Percentiles rank a stretch among this genome's conserved stretches.
Evolutionary conservation across 169 alveolate genomes (phyloP).

Genomic region (Plasmodium malariae): DNA sequence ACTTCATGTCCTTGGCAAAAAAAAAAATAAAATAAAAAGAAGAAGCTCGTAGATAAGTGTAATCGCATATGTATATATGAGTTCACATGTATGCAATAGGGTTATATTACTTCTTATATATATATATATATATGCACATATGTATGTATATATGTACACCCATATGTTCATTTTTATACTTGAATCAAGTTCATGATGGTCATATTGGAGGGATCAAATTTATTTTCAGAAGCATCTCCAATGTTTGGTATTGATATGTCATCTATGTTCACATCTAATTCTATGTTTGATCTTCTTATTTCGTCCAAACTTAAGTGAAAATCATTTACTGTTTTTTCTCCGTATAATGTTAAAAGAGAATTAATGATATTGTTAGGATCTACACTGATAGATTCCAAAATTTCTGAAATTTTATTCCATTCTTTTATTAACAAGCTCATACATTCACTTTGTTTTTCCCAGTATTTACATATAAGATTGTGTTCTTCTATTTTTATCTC

Average conservation of each 20-base stretch:
- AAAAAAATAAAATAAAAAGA: neutral
- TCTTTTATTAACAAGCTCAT: slow-evolving; percentile 72
- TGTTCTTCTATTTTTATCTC: slow-evolving; percentile 75
- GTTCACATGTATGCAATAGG: neutral
- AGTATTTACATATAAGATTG: slow-evolving; percentile 52
- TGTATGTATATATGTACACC: neutral
- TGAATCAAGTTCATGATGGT: slow-evolving; percentile 34
- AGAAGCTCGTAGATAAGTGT: neutral
- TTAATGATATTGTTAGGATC: slow-evolving; percentile 68
- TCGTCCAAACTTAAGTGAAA: slow-evolving; percentile 55
- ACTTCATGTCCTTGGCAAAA: slow-evolving; percentile 51
- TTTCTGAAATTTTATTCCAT: slow-evolving; percentile 72
- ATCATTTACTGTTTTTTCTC: slow-evolving; percentile 57
- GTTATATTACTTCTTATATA: neutral
- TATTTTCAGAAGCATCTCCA: slow-evolving; percentile 22
- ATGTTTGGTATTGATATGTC: slow-evolving; percentile 45
- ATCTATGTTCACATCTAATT: slow-evolving; percentile 60
- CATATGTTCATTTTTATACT: slow-evolving; percentile 28
- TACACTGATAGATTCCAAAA: slow-evolving; percentile 60
- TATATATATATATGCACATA: neutral
- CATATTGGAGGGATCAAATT: slow-evolving; percentile 63
- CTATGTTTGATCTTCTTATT: slow-evolving; percentile 57
- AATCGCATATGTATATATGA: neutral
- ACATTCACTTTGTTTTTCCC: slow-evolving; percentile 75
- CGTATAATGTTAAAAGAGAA: slow-evolving; percentile 62